Conservation (phyloP, 768 basidiomycete species). For the Suillus bovinus region DNA sequence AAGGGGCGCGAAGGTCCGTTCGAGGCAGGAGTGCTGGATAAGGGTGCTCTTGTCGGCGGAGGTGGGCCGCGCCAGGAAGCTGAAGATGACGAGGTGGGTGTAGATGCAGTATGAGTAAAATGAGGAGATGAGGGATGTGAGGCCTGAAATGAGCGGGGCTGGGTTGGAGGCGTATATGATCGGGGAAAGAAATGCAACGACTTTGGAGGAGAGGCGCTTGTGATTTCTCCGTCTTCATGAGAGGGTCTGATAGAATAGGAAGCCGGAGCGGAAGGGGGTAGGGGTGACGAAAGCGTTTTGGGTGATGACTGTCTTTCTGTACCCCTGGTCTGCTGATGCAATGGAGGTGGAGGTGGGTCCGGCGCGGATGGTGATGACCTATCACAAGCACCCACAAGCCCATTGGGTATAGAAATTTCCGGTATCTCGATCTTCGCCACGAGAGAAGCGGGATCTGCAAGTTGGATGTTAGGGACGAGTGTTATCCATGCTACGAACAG, state of each 20-base stretch:
- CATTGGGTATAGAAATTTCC: not conserved
- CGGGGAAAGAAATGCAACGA: slow-evolving; percentile 33
- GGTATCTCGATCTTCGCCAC: not conserved
- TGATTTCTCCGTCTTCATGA: slow-evolving; percentile 57
- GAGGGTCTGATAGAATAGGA: slow-evolving; percentile 32
- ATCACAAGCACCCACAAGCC: not conserved
- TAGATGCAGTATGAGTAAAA: slow-evolving; percentile 24
- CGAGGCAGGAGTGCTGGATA: slow-evolving; percentile 23
- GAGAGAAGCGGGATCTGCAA: not conserved
- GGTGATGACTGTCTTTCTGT: not conserved
- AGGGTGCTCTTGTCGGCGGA: slow-evolving; percentile 29
- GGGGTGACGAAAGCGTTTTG: not conserved
- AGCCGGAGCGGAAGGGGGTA: slow-evolving; percentile 3
- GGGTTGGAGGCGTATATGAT: slow-evolving; percentile 47
- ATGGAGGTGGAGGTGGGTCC: slow-evolving; percentile 1
- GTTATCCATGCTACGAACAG: not conserved
- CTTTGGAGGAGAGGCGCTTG: slow-evolving; percentile 37
- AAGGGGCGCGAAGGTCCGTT: slow-evolving; percentile 32
- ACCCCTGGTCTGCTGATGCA: not conserved
- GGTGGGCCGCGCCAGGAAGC: slow-evolving; percentile 32
- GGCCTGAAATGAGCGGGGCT: slow-evolving; percentile 46
- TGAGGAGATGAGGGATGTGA: slow-evolving; percentile 27
- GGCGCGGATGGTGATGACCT: not conserved
- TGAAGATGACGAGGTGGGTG: slow-evolving; percentile 15
- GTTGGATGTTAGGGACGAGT: not conserved